A percentile compares a stretch with the other conserved stretches of the same genome.
Evolutionary conservation across 1,284 basidiomycete genomes (phyloP).

Genomic region (Rhizoctonia solani): DNA sequence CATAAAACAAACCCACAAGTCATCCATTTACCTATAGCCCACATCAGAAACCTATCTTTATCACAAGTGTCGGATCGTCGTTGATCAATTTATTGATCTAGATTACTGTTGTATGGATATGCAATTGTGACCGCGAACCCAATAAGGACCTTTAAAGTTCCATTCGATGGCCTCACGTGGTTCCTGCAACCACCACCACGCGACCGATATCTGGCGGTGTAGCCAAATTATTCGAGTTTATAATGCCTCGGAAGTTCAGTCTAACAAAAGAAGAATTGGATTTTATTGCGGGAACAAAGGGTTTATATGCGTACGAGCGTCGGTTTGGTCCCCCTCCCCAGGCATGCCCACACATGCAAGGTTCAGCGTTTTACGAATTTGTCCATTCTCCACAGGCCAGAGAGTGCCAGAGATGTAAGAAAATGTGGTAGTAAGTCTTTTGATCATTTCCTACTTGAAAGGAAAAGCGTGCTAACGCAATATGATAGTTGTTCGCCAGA

Average conservation of each 20-base stretch:
- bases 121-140: too few relatives aligned
- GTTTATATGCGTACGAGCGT: conserved; percentile 2
- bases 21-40: too few relatives aligned
- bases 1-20: too few relatives aligned
- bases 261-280: conserved; percentile 20
- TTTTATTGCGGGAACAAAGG: not conserved
- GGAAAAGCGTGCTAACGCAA: not conserved
- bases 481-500: conserved; percentile 6
- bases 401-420: conserved; percentile 15
- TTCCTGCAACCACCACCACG: not conserved
- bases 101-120: too few relatives aligned
- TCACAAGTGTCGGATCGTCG: too few relatives aligned
- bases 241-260: not conserved
- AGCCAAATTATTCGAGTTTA: not conserved
- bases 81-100: too few relatives aligned
- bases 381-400: conserved; percentile 6
- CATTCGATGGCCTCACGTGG: too few relatives aligned
- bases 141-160: too few relatives aligned
- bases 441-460: not conserved
- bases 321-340: conserved; percentile 3
- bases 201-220: too few relatives aligned
- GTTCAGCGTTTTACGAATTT: conserved; percentile 12
- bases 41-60: too few relatives aligned
- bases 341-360: conserved; percentile 31
- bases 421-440: conserved; percentile 27